Evolutionary conservation across 345 rosid genomes (phyloP).

Genomic region (Aquilaria yunnanensis): DNA sequence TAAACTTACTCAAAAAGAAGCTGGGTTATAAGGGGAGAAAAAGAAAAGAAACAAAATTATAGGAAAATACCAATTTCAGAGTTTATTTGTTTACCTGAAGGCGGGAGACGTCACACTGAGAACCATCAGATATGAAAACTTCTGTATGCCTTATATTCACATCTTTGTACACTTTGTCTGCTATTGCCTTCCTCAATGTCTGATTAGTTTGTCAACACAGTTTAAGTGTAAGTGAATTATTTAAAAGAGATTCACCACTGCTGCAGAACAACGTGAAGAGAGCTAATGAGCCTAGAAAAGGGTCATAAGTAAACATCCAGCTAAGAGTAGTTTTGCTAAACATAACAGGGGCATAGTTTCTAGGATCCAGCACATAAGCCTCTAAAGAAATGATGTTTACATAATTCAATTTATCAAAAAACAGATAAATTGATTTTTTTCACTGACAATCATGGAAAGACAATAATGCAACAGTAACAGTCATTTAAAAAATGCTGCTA

Average conservation of each 20-base stretch:
- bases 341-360: no score
- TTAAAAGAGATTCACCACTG: neutral
- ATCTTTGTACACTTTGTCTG: conserved; percentile 44
- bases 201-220: conserved; percentile 3
- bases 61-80: neutral
- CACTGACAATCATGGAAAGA: neutral
- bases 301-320: neutral
- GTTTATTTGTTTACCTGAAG: conserved; percentile 34
- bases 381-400: no score
- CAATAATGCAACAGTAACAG: neutral
- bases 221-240: neutral
- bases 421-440: no score
- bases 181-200: conserved; percentile 46
- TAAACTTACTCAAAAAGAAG: neutral
- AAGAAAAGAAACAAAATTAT: neutral
- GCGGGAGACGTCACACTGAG: conserved; percentile 63
- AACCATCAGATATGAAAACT: conserved; percentile 62
- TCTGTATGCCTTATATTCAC: conserved; percentile 35
- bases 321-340: no score
- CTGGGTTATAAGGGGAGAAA: neutral
- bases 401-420: no score
- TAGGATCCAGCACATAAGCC: no score
- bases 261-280: neutral
- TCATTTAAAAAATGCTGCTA: neutral
- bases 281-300: neutral